Conservation (phyloP, 176 grass and related monocot species). For the Ensete glaucum region DNA sequence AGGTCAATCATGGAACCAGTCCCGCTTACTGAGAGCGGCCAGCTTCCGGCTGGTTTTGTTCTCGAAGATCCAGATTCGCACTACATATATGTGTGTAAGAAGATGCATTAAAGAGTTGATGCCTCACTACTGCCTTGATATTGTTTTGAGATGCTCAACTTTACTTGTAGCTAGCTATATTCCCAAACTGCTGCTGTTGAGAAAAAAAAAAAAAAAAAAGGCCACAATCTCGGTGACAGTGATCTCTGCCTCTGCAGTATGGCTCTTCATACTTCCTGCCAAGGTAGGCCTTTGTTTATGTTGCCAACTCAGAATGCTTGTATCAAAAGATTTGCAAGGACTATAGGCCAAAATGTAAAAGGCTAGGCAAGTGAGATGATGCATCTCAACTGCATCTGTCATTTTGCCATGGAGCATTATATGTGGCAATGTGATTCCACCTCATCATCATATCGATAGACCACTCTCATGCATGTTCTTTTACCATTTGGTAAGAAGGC, state of each 20-base stretch:
- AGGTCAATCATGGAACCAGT: constrained; percentile 50
- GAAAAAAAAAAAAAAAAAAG: no score
- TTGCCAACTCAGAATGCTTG: not conserved
- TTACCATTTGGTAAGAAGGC: no score
- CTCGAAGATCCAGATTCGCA: constrained; percentile 76
- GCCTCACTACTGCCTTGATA: not conserved
- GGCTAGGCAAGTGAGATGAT: not conserved
- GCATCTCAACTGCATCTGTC: no score
- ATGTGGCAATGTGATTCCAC: no score
- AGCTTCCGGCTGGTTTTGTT: constrained; percentile 58
- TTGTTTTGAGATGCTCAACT: not conserved
- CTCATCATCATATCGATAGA: no score
- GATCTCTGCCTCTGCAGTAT: no score
- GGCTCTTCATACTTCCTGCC: no score
- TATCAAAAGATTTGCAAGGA: not conserved
- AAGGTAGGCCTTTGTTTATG: no score
- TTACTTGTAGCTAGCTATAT: not conserved
- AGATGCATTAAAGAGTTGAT: constrained; percentile 17
- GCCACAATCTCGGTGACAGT: no score
- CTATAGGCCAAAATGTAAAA: not conserved
- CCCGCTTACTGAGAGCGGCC: constrained; percentile 41
- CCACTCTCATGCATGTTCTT: no score
- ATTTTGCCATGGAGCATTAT: no score
- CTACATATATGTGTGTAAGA: constrained; percentile 74
- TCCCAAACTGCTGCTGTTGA: not conserved